Percentiles rank a stretch among this genome's conserved stretches.
These are phyloP conservation scores for Amborella trichopoda DNA, from an alignment of 164 flowering plant genomes.

Conservation along the genomic window DNA sequence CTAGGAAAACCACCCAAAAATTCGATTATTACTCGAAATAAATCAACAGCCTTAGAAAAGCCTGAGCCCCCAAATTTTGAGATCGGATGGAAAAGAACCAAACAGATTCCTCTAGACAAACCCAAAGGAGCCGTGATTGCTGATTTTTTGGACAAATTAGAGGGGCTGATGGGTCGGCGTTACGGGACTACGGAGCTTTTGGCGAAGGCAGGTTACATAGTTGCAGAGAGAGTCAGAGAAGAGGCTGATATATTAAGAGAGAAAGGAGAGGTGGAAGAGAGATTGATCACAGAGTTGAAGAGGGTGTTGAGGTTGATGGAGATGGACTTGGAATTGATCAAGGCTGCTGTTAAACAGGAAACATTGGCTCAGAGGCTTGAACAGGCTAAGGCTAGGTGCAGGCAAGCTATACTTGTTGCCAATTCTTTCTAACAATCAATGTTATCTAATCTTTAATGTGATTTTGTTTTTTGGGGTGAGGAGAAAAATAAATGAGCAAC, in stretches of 20 bases:
- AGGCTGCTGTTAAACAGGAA: constrained; percentile 74
- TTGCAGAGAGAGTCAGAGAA: constrained; percentile 73
- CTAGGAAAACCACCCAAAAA: too few relatives aligned
- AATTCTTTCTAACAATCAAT: constrained; percentile 66
- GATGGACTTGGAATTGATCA: constrained; percentile 89
- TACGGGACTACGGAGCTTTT: constrained; percentile 56
- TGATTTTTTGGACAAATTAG: constrained; percentile 70
- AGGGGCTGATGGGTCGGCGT: constrained; percentile 46
- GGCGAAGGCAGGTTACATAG: constrained; percentile 66
- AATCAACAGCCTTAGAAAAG: constrained; percentile 17
- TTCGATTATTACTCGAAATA: too few relatives aligned
- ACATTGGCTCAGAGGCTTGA: constrained; percentile 60
- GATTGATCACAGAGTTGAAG: constrained; percentile 63
- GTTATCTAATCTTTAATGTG: too few relatives aligned
- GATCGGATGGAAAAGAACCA: constrained; percentile 88
- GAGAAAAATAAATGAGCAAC: too few relatives aligned
- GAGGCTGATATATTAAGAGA: constrained; percentile 76
- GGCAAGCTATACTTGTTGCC: constrained; percentile 92
- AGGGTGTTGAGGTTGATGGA: constrained; percentile 75
- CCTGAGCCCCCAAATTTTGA: constrained; percentile 68
- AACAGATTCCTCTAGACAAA: constrained; percentile 47
- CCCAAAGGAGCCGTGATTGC: constrained; percentile 61
- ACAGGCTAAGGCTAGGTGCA: constrained; percentile 75
- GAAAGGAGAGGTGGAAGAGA: constrained; percentile 78
- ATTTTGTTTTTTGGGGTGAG: too few relatives aligned